Percentiles rank a stretch among this genome's conserved stretches.
phyloP scores from a whole-genome alignment of 31 red algal species.

The Porphyra umbilicalis region DNA sequence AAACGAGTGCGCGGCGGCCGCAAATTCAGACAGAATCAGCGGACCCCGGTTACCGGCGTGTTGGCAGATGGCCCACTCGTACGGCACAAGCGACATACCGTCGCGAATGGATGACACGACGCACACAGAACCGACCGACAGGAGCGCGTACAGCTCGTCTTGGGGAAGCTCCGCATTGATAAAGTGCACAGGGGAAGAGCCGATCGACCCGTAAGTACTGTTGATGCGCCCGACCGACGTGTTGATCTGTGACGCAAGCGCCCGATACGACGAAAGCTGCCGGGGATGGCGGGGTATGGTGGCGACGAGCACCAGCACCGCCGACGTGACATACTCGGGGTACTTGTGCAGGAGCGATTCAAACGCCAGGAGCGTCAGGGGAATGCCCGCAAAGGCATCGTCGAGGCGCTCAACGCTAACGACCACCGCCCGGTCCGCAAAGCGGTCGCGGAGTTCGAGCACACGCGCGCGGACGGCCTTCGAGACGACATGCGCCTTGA shows the following conservation, averaged over 20 bases:
- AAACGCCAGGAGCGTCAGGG: slow-evolving; percentile 80
- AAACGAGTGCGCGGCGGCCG: slow-evolving; percentile 60
- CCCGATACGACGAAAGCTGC: slow-evolving; percentile 24
- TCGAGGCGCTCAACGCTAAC: slow-evolving; percentile 85
- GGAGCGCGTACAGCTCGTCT: slow-evolving; percentile 59
- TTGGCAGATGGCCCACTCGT: slow-evolving; percentile 93
- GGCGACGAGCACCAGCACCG: slow-evolving; percentile 68
- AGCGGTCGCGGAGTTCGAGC: slow-evolving; percentile 54
- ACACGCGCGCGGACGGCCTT: slow-evolving; percentile 48
- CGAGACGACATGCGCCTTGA: slow-evolving; percentile 40
- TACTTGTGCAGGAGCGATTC: slow-evolving; percentile 63
- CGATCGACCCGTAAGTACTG: slow-evolving; percentile 65
- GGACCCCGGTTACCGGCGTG: slow-evolving; percentile 63
- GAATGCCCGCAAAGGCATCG: slow-evolving; percentile 81
- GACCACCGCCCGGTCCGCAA: slow-evolving; percentile 51
- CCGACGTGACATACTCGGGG: slow-evolving; percentile 21
- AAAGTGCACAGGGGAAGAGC: slow-evolving; percentile 82
- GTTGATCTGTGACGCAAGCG: slow-evolving; percentile 55
- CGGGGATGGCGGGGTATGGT: slow-evolving; percentile 33
- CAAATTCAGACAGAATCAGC: slow-evolving; percentile 80
- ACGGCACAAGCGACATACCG: slow-evolving; percentile 68
- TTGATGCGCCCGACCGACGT: slow-evolving; percentile 80
- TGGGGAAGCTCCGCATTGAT: slow-evolving; percentile 52
- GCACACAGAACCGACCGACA: slow-evolving; percentile 76
- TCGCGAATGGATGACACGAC: slow-evolving; percentile 74